Evolutionary conservation across 2,329 filamentous ascomycete species (phyloP).

Genomic region (Aureobasidium sp.): DNA sequence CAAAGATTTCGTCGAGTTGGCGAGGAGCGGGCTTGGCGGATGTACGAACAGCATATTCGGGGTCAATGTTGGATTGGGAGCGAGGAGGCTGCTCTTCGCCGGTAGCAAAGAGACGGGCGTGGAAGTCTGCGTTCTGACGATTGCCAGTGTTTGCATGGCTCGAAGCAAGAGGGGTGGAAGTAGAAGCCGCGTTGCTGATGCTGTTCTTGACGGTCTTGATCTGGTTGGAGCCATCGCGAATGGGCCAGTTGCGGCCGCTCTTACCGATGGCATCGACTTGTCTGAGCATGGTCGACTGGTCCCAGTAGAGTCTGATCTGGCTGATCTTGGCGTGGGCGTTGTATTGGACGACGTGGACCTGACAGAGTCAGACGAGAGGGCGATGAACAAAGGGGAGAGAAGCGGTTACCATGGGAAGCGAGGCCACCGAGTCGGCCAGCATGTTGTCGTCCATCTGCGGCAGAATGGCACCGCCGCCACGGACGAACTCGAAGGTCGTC

Average conservation of each 20-base stretch:
- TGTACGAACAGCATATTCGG: constrained; percentile 52
- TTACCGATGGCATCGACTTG: constrained; percentile 90
- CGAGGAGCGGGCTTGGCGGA: constrained; percentile 65
- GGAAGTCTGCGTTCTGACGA: constrained; percentile 12
- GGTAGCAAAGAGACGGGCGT: constrained; percentile 56
- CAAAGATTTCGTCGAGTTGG: constrained; percentile 64
- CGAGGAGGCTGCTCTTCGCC: constrained; percentile 53
- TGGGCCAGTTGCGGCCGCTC: constrained; percentile 88
- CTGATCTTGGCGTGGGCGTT: constrained; percentile 68
- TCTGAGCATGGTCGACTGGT: constrained; percentile 87
- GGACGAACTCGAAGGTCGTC: constrained; percentile 73
- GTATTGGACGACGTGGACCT: constrained; percentile 83
- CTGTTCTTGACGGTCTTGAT: constrained; percentile 50
- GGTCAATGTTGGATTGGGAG: constrained; percentile 32
- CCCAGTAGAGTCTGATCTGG: constrained; percentile 88
- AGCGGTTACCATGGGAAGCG: constrained; percentile 66
- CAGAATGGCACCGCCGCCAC: constrained; percentile 76
- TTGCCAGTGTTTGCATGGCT: constrained; percentile 16
- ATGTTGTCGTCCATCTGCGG: constrained; percentile 93
- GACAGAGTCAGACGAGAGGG: background rate
- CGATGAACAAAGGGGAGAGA: background rate
- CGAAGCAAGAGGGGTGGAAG: constrained; percentile 27
- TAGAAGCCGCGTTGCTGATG: constrained; percentile 23
- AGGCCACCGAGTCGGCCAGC: constrained; percentile 70
- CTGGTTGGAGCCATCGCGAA: constrained; percentile 80